A percentile compares a stretch with the other conserved stretches of the same genome.
Conservation (phyloP, 2,329 filamentous ascomycete genomes). For the Ilyonectria sp. region DNA sequence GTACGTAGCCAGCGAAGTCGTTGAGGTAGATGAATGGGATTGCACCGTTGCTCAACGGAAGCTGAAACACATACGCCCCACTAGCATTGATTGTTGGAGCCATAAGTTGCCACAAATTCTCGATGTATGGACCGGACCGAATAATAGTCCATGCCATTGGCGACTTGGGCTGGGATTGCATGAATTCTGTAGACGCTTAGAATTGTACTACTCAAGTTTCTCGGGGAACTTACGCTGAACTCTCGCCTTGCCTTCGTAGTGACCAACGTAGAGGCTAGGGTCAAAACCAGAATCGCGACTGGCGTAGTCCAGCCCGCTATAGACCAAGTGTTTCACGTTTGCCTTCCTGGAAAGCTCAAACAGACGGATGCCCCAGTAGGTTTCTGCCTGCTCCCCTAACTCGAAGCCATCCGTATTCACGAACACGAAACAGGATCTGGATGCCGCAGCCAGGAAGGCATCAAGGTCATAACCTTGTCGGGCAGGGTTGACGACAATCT, state of each 20-base stretch:
- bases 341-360: slow-evolving; percentile 10
- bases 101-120: slow-evolving; percentile 5
- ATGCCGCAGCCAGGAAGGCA: slow-evolving; percentile 5
- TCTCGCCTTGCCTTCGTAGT: slow-evolving; percentile 19
- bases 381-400: slow-evolving; percentile 10
- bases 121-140: background rate
- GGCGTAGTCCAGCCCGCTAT: slow-evolving; percentile 8
- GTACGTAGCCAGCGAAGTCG: slow-evolving; percentile 4
- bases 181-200: background rate
- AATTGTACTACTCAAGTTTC: background rate
- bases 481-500: slow-evolving; percentile 9
- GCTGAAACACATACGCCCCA: slow-evolving; percentile 2
- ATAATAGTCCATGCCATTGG: background rate
- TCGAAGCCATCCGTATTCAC: slow-evolving; percentile 13
- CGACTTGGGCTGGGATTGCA: background rate
- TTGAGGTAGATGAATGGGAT: slow-evolving; percentile 12
- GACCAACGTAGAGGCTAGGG: slow-evolving; percentile 14
- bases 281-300: slow-evolving; percentile 5
- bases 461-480: slow-evolving; percentile 5
- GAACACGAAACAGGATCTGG: background rate
- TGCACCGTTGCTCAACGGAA: slow-evolving; percentile 11
- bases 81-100: background rate
- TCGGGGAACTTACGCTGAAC: slow-evolving; percentile 8
- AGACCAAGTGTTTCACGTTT: slow-evolving; percentile 5
- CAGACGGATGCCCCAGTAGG: slow-evolving; percentile 8